Conservation (phyloP, 768 basidiomycete genomes). For the Auricularia heimuer region DNA sequence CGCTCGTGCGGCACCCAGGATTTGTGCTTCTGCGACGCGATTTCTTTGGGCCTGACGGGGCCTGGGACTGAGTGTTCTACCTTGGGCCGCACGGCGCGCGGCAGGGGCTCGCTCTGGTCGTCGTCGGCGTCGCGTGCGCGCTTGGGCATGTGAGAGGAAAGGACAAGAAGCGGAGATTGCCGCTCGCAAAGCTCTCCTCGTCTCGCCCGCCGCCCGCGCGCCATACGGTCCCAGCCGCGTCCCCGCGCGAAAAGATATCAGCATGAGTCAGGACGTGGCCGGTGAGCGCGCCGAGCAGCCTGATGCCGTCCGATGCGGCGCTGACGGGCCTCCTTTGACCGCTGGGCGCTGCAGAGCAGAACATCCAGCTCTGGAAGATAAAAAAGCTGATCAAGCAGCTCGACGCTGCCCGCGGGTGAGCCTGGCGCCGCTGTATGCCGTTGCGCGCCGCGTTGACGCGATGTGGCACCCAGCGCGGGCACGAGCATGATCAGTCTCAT, state of each 20-base stretch:
- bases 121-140: neutral
- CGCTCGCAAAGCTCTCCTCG: neutral
- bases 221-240: too few relatives aligned
- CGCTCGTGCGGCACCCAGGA: neutral
- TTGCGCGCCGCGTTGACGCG: neutral
- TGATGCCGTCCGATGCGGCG: neutral
- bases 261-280: conserved; percentile 1
- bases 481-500: conserved; percentile 99
- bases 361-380: conserved; percentile 97
- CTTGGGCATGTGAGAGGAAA: neutral
- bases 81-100: neutral
- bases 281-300: neutral
- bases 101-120: neutral
- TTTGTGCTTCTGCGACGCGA: neutral
- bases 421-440: conserved; percentile 11
- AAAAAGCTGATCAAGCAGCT: conserved; percentile 99
- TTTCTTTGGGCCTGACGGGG: neutral
- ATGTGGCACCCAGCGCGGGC: conserved; percentile 50
- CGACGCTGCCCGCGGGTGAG: conserved; percentile 81
- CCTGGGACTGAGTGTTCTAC: neutral
- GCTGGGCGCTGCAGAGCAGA: conserved; percentile 59
- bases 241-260: neutral
- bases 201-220: too few relatives aligned
- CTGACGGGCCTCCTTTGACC: neutral
- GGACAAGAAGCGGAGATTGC: neutral